Evolutionary conservation across 225 moss, liverwort and hornwort species (phyloP).

Genomic region (Polytrichum commune): DNA sequence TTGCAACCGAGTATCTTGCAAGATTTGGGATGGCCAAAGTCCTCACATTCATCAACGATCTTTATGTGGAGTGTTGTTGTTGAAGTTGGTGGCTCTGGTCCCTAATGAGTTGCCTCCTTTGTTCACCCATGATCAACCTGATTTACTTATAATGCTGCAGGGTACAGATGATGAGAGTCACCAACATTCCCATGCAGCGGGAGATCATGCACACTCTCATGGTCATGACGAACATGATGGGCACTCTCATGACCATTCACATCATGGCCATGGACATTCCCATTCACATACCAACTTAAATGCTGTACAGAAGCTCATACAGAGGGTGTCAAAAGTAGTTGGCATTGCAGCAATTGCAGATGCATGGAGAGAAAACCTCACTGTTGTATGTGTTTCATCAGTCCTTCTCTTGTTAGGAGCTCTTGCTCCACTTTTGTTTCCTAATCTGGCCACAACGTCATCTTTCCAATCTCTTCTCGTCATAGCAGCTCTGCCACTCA

Average conservation of each 20-base stretch:
- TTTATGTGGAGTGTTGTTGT: not conserved
- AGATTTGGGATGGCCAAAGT: too few species aligned
- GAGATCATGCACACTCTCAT: slow-evolving; percentile 22
- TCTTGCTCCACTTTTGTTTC: slow-evolving; percentile 58
- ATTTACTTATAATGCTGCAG: slow-evolving; percentile 16
- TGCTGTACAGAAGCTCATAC: slow-evolving; percentile 55
- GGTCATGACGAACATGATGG: slow-evolving; percentile 28
- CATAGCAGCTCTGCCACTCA: slow-evolving; percentile 82
- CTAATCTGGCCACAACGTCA: slow-evolving; percentile 31
- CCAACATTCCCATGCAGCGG: slow-evolving; percentile 23
- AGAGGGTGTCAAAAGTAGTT: slow-evolving; percentile 49
- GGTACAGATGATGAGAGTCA: slow-evolving; percentile 19
- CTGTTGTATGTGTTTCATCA: slow-evolving; percentile 60
- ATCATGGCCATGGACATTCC: slow-evolving; percentile 32
- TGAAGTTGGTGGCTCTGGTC: not conserved
- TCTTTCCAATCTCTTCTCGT: slow-evolving; percentile 65
- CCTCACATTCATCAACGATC: not conserved
- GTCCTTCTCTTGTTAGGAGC: slow-evolving; percentile 75
- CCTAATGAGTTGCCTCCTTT: too few species aligned
- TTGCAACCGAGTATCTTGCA: too few species aligned
- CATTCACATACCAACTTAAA: slow-evolving; percentile 57
- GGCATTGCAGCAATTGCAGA: slow-evolving; percentile 78
- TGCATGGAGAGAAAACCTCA: slow-evolving; percentile 74
- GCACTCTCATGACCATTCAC: slow-evolving; percentile 20
- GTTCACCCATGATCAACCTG: too few species aligned